Evolutionary conservation across 139 green algal species (phyloP).

Genomic region (Coccomyxa sp.): DNA sequence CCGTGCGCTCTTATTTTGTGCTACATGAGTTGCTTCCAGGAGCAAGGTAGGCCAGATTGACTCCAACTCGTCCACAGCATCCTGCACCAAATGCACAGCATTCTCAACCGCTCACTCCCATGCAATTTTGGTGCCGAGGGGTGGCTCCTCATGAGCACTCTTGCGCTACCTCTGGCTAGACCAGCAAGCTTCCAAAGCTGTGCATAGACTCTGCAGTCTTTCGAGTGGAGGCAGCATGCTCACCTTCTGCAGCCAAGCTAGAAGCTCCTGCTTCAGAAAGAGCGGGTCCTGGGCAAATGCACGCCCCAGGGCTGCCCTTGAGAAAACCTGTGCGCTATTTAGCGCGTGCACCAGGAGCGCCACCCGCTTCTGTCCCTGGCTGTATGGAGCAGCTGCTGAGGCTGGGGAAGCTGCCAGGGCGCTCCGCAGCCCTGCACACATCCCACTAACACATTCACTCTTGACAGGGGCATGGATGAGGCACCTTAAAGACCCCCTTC

Average conservation of each 20-base stretch:
- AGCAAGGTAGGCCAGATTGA: too few relatives aligned
- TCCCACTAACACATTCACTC: conserved; percentile 52
- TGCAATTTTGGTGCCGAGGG: too few relatives aligned
- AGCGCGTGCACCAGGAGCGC: conserved; percentile 58
- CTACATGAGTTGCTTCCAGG: too few relatives aligned
- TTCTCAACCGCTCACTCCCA: too few relatives aligned
- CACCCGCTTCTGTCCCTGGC: conserved; percentile 52
- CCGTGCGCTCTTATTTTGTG: too few relatives aligned
- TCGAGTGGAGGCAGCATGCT: too few relatives aligned
- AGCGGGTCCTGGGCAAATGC: conserved; percentile 32
- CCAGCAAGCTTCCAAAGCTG: too few relatives aligned
- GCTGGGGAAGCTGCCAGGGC: conserved; percentile 35
- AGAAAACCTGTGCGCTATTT: conserved; percentile 22
- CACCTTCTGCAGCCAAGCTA: conserved; percentile 45
- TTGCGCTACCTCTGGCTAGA: too few relatives aligned
- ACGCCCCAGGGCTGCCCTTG: conserved; percentile 23
- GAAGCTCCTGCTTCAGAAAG: conserved; percentile 55
- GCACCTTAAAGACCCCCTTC: background rate
- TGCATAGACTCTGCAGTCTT: too few relatives aligned
- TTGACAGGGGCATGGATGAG: conserved; percentile 48
- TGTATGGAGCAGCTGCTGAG: conserved; percentile 39
- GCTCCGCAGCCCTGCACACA: background rate
- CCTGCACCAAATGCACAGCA: too few relatives aligned
- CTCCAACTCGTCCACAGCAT: too few relatives aligned
- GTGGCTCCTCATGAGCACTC: too few relatives aligned